Conservation (phyloP, 345 rosid genomes). For the Anastatica hierochuntica region DNA sequence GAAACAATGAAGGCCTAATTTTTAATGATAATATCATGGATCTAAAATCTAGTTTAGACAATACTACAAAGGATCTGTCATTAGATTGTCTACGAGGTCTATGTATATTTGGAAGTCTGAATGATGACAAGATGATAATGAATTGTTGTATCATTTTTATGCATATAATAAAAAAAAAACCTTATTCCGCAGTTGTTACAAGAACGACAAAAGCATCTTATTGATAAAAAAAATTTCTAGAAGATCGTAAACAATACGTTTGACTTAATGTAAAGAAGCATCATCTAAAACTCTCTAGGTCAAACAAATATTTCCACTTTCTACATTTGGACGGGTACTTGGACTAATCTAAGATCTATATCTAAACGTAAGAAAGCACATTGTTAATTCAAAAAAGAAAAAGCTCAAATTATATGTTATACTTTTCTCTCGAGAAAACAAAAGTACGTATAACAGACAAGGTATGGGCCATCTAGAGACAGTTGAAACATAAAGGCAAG, state of each 20-base stretch:
- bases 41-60: too few species aligned
- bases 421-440: background rate
- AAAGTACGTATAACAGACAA: background rate
- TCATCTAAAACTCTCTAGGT: background rate
- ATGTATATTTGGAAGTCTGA: background rate
- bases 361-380: background rate
- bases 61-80: too few species aligned
- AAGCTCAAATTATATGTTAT: background rate
- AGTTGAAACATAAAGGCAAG: conserved; percentile 9
- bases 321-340: too few species aligned
- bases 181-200: background rate
- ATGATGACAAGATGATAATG: background rate
- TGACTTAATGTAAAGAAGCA: background rate
- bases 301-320: background rate
- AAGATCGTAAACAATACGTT: background rate
- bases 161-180: background rate
- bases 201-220: background rate
- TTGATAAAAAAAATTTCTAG: background rate
- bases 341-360: too few species aligned
- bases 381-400: background rate
- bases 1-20: too few species aligned
- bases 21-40: too few species aligned
- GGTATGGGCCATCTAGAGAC: conserved; percentile 7
- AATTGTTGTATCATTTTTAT: background rate
- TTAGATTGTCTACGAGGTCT: too few species aligned